phyloP scores from a whole-genome alignment of 495 filamentous ascomycete genomes.

The Xylaria scruposa region DNA sequence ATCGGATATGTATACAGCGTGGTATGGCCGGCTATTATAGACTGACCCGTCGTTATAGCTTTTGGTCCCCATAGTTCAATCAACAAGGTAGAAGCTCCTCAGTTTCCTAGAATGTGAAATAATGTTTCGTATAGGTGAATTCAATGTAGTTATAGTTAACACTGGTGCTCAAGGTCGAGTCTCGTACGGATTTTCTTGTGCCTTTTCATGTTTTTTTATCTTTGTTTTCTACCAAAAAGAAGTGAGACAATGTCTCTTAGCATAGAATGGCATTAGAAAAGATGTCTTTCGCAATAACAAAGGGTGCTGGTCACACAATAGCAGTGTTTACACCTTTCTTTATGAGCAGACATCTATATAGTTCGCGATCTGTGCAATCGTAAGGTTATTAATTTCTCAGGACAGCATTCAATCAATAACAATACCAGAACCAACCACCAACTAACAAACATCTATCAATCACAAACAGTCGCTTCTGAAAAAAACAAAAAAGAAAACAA shows the following conservation, averaged over 20 bases:
- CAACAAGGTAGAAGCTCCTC: not conserved
- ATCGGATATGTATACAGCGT: too few species aligned
- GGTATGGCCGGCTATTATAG: constrained; percentile 31
- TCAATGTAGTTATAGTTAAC: not conserved
- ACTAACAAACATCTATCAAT: not conserved
- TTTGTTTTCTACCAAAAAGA: not conserved
- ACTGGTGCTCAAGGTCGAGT: not conserved
- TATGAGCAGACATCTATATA: not conserved
- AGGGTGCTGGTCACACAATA: not conserved
- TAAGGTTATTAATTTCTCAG: not conserved
- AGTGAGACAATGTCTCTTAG: not conserved
- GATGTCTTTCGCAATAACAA: not conserved
- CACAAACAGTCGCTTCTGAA: not conserved
- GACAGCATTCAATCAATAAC: not conserved
- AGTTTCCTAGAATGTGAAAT: not conserved
- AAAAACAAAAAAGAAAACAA: not conserved
- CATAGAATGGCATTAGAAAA: not conserved
- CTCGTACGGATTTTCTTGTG: not conserved
- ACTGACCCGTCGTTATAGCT: constrained; percentile 7
- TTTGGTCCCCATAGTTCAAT: constrained; percentile 6
- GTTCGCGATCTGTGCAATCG: not conserved
- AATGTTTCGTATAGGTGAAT: not conserved
- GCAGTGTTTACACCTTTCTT: not conserved
- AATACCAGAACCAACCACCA: not conserved
- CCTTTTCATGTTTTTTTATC: not conserved